Evolutionary conservation across 306 rosid genomes (phyloP).

Genomic region (Vicia sativa): DNA sequence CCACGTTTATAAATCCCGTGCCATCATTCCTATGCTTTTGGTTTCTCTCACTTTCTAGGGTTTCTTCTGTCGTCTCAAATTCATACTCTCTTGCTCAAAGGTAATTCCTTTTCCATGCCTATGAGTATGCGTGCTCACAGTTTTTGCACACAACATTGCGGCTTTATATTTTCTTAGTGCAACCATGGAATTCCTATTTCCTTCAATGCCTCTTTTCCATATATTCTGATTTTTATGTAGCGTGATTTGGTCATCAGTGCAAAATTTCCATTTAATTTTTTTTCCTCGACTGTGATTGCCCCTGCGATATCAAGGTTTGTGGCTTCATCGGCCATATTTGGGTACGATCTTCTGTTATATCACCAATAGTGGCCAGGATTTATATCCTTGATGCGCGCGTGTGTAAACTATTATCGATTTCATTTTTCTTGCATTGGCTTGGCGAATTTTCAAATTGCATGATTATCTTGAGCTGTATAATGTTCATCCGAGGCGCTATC

Average conservation of each 20-base stretch:
- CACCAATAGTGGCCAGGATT: no score
- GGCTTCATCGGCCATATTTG: not conserved
- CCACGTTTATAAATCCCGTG: not conserved
- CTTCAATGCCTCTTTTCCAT: not conserved
- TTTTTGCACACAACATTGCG: not conserved
- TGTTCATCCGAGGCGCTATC: no score
- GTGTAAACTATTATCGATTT: no score
- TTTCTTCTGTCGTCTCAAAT: conserved; percentile 19
- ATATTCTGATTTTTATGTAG: not conserved
- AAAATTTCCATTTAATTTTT: not conserved
- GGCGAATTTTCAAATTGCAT: no score
- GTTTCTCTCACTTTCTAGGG: conserved; percentile 1
- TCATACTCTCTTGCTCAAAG: conserved; percentile 32
- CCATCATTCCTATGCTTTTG: conserved; percentile 22
- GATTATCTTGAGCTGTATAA: no score
- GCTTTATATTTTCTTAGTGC: not conserved
- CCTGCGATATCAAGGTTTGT: not conserved
- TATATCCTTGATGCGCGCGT: no score
- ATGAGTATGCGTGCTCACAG: not conserved
- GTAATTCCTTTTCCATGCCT: conserved; percentile 24
- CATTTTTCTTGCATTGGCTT: no score
- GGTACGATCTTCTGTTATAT: not conserved
- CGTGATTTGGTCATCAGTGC: not conserved
- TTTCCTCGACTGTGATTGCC: not conserved
- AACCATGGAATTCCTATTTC: not conserved